Conservation (phyloP, 2,329 filamentous ascomycete species). For the Passalora sequoiae region DNA sequence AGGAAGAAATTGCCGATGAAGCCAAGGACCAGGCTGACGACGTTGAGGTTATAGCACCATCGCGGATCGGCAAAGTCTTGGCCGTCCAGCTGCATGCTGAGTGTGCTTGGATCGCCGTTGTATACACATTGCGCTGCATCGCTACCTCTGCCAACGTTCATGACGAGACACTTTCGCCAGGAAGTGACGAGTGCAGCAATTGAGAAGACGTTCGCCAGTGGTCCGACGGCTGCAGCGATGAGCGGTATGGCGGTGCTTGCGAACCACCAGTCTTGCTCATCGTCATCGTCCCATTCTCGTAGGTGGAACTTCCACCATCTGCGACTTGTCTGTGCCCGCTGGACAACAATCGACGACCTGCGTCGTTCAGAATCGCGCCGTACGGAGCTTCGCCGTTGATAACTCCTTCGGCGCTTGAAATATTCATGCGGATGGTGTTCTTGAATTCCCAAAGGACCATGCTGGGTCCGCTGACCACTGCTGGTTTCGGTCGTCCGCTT, state of each 20-base stretch:
- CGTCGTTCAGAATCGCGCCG: constrained; percentile 7
- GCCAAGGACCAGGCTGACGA: constrained; percentile 68
- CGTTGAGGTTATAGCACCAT: constrained; percentile 73
- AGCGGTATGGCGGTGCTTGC: constrained; percentile 46
- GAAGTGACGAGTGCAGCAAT: constrained; percentile 77
- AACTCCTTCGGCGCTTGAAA: constrained; percentile 15
- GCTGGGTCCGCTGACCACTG: too few species aligned
- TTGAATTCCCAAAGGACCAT: constrained; percentile 12
- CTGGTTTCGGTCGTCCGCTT: too few species aligned
- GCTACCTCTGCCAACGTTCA: constrained; percentile 40
- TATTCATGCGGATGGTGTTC: constrained; percentile 9
- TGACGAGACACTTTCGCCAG: constrained; percentile 61
- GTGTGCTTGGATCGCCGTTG: constrained; percentile 18
- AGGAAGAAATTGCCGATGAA: constrained; percentile 75
- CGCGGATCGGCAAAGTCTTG: constrained; percentile 60
- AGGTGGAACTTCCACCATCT: constrained; percentile 24
- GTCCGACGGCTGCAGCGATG: constrained; percentile 76
- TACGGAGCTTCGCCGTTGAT: constrained; percentile 3
- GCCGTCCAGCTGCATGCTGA: constrained; percentile 49
- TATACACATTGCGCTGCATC: constrained; percentile 30
- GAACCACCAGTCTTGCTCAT: constrained; percentile 35
- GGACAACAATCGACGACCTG: constrained; percentile 14
- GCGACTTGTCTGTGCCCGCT: constrained; percentile 8
- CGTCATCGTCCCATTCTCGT: constrained; percentile 32
- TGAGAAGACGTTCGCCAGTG: constrained; percentile 80